These are phyloP conservation scores for Aspergillus sp. DNA, from an alignment of 2,329 filamentous ascomycete genomes.

Conservation along the genomic window DNA sequence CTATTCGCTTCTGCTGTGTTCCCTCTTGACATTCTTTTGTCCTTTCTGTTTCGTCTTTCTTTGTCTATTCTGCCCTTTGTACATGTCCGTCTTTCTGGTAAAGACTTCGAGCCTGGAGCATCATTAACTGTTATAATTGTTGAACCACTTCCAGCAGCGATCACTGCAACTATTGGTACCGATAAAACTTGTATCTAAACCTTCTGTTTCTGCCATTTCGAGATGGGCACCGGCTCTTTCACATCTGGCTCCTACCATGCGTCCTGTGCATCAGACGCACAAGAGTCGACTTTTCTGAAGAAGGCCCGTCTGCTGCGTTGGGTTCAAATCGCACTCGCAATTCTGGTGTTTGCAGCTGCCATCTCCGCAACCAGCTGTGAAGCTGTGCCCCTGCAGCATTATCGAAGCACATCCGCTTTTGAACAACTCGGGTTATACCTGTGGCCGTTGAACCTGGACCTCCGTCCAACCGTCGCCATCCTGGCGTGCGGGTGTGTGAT, in stretches of 20 bases:
- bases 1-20: neutral
- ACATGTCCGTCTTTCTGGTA: constrained; percentile 12
- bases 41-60: constrained; percentile 2
- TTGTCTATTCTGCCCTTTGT: neutral
- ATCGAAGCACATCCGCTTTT: constrained; percentile 36
- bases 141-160: neutral
- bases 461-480: constrained; percentile 37
- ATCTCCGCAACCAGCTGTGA: constrained; percentile 36
- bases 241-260: constrained; percentile 24
- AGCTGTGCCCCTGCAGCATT: constrained; percentile 37
- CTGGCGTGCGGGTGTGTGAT: constrained; percentile 38
- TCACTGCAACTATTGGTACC: neutral
- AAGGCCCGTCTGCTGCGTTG: constrained; percentile 32
- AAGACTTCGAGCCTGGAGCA: neutral
- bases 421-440: constrained; percentile 33
- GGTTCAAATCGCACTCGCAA: constrained; percentile 32
- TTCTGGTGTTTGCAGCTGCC: constrained; percentile 27
- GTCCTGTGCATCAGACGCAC: constrained; percentile 32
- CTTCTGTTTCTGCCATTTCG: neutral
- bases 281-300: constrained; percentile 36
- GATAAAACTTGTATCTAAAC: neutral
- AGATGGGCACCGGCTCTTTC: constrained; percentile 25
- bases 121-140: neutral
- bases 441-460: constrained; percentile 43
- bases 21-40: neutral